These are phyloP conservation scores for Xanthoconium purpureum DNA, from an alignment of 768 basidiomycete species.

Conservation along the genomic window DNA sequence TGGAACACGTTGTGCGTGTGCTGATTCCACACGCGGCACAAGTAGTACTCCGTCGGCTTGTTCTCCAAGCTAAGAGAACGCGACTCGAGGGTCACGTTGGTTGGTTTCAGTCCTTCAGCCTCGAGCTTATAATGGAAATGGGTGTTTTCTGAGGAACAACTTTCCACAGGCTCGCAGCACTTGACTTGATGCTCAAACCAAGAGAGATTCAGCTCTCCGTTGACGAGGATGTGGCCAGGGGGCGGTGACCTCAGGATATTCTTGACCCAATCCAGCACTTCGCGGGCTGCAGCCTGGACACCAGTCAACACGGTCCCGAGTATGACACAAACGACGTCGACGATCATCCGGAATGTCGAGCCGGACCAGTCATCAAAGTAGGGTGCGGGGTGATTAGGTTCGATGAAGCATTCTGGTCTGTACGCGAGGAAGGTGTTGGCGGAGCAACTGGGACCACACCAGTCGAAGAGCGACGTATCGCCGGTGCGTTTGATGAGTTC, in stretches of 20 bases:
- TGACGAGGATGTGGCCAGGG: constrained; percentile 20
- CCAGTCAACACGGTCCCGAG: constrained; percentile 8
- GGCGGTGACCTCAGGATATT: constrained; percentile 7
- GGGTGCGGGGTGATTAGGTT: constrained; percentile 1
- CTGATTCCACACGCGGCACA: constrained; percentile 24
- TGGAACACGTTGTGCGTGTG: constrained; percentile 12
- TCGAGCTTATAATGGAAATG: constrained; percentile 13
- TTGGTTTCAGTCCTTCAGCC: constrained; percentile 8
- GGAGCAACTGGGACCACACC: constrained; percentile 19
- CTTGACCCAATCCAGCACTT: constrained; percentile 1
- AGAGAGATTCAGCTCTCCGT: constrained; percentile 22
- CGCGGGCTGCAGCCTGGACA: neutral
- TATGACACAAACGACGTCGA: constrained; percentile 9
- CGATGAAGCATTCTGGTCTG: constrained; percentile 15
- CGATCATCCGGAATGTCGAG: constrained; percentile 12
- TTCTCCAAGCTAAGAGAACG: neutral
- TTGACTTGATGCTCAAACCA: constrained; percentile 22
- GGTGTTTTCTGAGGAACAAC: neutral
- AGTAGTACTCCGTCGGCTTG: constrained; percentile 10
- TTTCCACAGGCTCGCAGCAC: constrained; percentile 2
- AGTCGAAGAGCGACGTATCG: constrained; percentile 25
- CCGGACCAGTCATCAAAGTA: constrained; percentile 3
- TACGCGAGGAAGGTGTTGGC: constrained; percentile 24
- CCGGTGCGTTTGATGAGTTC: constrained; percentile 28
- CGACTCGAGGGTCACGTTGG: constrained; percentile 6